Percentiles rank a stretch among this genome's conserved stretches.
phyloP scores from a whole-genome alignment of 768 basidiomycete genomes.

The Amanita rubescens region DNA sequence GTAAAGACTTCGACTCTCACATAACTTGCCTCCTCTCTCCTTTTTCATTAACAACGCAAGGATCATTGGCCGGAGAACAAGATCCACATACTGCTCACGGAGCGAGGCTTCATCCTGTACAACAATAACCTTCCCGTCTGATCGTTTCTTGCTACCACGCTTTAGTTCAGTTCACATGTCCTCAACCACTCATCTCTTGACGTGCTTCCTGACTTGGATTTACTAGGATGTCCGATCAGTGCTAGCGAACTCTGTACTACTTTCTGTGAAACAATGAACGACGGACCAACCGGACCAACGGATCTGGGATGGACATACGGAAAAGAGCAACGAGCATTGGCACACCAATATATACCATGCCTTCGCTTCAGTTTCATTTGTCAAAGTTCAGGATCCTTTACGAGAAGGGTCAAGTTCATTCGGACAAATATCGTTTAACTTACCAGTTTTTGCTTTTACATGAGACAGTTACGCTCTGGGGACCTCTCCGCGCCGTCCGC shows the following conservation, averaged over 20 bases:
- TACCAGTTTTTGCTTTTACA: no score
- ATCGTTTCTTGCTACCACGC: slow-evolving; percentile 3
- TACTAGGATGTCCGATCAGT: slow-evolving; percentile 74
- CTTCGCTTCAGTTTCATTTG: neutral
- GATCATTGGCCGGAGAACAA: neutral
- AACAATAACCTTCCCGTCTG: neutral
- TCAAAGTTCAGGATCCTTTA: neutral
- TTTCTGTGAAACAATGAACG: slow-evolving; percentile 51
- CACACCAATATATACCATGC: neutral
- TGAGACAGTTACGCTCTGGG: no score
- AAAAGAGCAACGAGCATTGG: neutral
- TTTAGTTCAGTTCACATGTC: slow-evolving; percentile 6
- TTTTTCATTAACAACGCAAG: slow-evolving; percentile 5
- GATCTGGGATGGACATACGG: neutral
- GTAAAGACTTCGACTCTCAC: slow-evolving; percentile 20
- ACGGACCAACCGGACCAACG: neutral
- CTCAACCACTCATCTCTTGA: neutral
- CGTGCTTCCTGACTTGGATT: slow-evolving; percentile 6
- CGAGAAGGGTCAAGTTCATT: neutral
- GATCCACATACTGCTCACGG: neutral
- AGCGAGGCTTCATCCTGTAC: slow-evolving; percentile 1
- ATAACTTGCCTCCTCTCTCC: slow-evolving; percentile 1
- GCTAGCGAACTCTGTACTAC: slow-evolving; percentile 82
- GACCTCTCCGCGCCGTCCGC: no score
- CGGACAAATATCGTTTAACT: no score